Conservation (phyloP, 352 stramenopile genomes). For the Phytophthora vignae region DNA sequence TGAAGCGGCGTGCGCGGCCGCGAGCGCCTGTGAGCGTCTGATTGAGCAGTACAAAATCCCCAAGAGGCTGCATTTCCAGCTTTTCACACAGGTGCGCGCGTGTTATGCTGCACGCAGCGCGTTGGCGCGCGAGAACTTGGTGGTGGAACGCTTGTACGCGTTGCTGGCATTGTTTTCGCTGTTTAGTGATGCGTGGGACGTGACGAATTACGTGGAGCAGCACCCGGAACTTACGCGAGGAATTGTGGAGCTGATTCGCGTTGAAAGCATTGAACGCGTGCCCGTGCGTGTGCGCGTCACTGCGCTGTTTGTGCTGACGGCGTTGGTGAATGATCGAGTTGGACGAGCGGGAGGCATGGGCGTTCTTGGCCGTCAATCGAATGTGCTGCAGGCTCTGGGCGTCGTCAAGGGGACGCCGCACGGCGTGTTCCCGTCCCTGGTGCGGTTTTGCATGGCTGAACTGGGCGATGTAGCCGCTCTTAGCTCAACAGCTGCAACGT, state of each 20-base stretch:
- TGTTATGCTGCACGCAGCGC: conserved; percentile 46
- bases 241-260: conserved; percentile 79
- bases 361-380: conserved; percentile 79
- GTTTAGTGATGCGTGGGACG: conserved; percentile 79
- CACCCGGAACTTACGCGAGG: conserved; percentile 77
- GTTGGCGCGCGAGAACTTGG: conserved; percentile 50
- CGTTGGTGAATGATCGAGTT: conserved; percentile 80
- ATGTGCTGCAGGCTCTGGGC: conserved; percentile 77
- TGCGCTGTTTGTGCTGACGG: conserved; percentile 77
- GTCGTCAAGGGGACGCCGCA: conserved; percentile 83
- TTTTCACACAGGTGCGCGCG: conserved; percentile 73
- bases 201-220: conserved; percentile 81
- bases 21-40: conserved; percentile 61
- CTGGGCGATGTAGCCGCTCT: conserved; percentile 49
- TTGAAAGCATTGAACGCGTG: conserved; percentile 71
- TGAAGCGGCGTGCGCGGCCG: conserved; percentile 46
- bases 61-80: conserved; percentile 71
- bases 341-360: conserved; percentile 71
- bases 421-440: conserved; percentile 83
- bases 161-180: conserved; percentile 79
- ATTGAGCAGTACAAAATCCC: conserved; percentile 64
- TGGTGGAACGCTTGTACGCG: conserved; percentile 77
- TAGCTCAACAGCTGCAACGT: conserved; percentile 7
- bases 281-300: conserved; percentile 66
- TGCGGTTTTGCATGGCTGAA: conserved; percentile 82